phyloP scores from a whole-genome alignment of 495 filamentous ascomycete genomes.

The Neurospora sublineolata region DNA sequence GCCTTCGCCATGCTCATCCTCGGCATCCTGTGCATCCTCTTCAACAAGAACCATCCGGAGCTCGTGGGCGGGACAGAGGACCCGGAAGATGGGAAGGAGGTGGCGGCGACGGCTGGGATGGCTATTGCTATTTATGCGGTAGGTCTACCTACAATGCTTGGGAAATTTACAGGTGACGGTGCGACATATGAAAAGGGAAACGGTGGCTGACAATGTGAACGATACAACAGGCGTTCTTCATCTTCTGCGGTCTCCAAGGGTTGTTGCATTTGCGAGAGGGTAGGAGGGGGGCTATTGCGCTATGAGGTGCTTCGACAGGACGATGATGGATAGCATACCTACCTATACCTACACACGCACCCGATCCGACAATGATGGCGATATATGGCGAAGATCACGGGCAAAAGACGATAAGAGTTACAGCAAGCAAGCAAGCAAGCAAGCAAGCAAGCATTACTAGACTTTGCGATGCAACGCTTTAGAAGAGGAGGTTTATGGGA shows the following conservation, averaged over 20 bases:
- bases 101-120: conserved; percentile 71
- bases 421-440: no score
- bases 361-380: background rate
- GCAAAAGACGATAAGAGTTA: background rate
- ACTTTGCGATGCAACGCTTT: background rate
- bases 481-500: background rate
- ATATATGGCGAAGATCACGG: background rate
- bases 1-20: conserved; percentile 82
- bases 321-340: background rate
- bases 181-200: no score
- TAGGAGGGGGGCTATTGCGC: conserved; percentile 69
- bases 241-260: conserved; percentile 82
- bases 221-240: conserved; percentile 58
- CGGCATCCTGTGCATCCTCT: conserved; percentile 69
- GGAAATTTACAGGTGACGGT: no score
- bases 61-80: conserved; percentile 67
- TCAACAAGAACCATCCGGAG: conserved; percentile 62
- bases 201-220: no score
- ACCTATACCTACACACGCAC: background rate
- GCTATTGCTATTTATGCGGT: conserved; percentile 80
- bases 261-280: conserved; percentile 65
- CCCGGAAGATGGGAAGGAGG: conserved; percentile 59
- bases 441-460: background rate
- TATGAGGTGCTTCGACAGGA: conserved; percentile 27
- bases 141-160: conserved; percentile 21